Conservation (phyloP, 495 filamentous ascomycete species). For the Saxispiralis lemnorum region DNA sequence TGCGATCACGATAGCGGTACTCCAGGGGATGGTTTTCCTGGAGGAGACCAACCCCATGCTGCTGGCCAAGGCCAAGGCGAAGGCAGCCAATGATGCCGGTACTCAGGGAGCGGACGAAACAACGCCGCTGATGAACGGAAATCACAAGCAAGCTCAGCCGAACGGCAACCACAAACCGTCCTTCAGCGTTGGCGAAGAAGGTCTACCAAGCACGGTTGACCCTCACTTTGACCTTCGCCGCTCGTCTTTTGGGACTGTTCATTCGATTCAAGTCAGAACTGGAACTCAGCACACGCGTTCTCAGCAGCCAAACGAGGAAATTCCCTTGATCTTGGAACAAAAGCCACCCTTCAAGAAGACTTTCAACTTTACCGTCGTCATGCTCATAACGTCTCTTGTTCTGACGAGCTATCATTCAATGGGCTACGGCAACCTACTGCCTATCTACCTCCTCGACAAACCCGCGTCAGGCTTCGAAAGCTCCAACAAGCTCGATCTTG, state of each 20-base stretch:
- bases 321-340: not conserved
- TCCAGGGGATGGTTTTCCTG: conserved; percentile 16
- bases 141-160: not conserved
- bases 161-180: conserved; percentile 8
- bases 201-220: conserved; percentile 9
- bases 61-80: not conserved
- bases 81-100: not conserved
- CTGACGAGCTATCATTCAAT: conserved; percentile 14
- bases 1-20: conserved; percentile 12
- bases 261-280: conserved; percentile 12
- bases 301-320: not conserved
- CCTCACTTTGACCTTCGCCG: conserved; percentile 15
- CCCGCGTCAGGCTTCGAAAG: not conserved
- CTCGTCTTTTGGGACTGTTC: conserved; percentile 15
- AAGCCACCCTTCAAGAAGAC: not conserved
- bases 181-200: conserved; percentile 11
- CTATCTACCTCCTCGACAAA: conserved; percentile 14
- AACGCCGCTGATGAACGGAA: conserved; percentile 10
- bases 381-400: conserved; percentile 13
- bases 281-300: not conserved
- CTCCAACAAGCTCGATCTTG: conserved; percentile 5
- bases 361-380: conserved; percentile 14
- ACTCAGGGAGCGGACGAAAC: conserved; percentile 3
- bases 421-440: conserved; percentile 11
- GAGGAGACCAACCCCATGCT: conserved; percentile 14